Evolutionary conservation across 2,329 filamentous ascomycete genomes (phyloP), one percentile per base, ranked within the genome.

Genomic region (Phyllosticta citribraziliensis): DNA sequence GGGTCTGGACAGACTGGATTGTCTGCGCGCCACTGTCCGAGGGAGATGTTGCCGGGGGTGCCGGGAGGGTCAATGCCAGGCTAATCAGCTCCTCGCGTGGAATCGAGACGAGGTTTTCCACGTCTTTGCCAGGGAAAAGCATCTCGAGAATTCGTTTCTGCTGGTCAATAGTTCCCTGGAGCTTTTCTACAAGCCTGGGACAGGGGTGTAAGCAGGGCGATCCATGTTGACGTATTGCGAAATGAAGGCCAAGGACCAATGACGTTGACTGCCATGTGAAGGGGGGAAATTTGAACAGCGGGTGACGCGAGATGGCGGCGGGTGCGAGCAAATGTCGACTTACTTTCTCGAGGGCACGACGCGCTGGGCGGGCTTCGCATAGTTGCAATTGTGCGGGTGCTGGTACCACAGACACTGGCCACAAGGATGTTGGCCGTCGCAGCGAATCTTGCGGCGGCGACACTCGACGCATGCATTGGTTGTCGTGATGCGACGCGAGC

Each of bases 381-480:
- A 93, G 68, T 87, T 86, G 70, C 89, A 93, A 60, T 84, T 80
- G 71, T 91, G 89, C 3, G 88, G 87, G 64, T 89, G 88, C 61
- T 89, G 85, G 70, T 90, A 92, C 72, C 88, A 91, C 62, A 89
- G 82, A 71, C 89, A 94, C 70, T 91, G 89, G 47, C 88, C 88
- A 70, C 89, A 94, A 11, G 89, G 89, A 69, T 90, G 87, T 66
- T 87, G 83, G 60, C 89, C 89, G 75, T 92, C 88, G 70, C 89
- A 94, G 65, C 89, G 86, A 60, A 93, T 93, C 74, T 93, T 94
- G 64, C 89, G 83, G 66, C 89, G 82, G 70, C 91, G 86, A 75
- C 89, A 91, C 67, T 89, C 87, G 55, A 88, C 85, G 71, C 88
- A 91, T 47, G 88, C 88, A 68, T 88, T 79, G 67, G 72, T 78